Base-by-base conservation (phyloP, 2,329 filamentous ascomycete genomes). In the Trichophyton mentagrophytes region DNA sequence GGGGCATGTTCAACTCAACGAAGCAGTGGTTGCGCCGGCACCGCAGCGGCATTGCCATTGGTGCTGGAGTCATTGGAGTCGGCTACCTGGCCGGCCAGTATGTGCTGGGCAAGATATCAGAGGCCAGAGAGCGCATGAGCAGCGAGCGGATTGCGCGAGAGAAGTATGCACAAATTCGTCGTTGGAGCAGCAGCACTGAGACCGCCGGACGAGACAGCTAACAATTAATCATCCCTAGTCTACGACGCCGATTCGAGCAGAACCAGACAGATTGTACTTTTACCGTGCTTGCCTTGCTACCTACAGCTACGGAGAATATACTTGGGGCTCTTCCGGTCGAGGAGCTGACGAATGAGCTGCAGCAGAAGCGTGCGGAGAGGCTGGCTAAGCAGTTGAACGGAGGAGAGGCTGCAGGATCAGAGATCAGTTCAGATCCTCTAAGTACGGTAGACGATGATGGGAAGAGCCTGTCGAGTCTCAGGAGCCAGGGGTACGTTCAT, bases 231-330 rank as follows among this genome's bases (percentile, higher is more conserved):
- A 30, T 30, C 27, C 63, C 30, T 68, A 97, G 92, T 74, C 83
- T 99, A 64, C 90, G 91, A 58, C 88, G 93, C 62, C 88, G 93
- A 70, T 99, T 99, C 76, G 90, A 97, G 74, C 93, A 99, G 76
- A 99, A 99, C 74, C 93, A 99, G 73, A 92, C 96, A 72, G 93
- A 99, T 75, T 99, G 93, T 76, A 96, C 92, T 56, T 96, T 95
- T 72, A 99, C 93, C 42, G 90, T 97, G 51, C 85, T 97, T n/a
- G 93, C 92, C 33, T 84, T 99, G 60, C 82, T 99, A 8, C 93
- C 93, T 3, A 95, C 92, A 38, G 89, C 90, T 5, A 91, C 91
- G 25, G 85, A 93, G 66, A 92, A 95, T 71, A 87, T 99, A 68
- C 79, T 96, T 69, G 85, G 89, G 66, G 85, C 87, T 36, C 83